Base-by-base conservation (phyloP, 768 basidiomycete genomes). In the Gymnopilus dilepis region DNA sequence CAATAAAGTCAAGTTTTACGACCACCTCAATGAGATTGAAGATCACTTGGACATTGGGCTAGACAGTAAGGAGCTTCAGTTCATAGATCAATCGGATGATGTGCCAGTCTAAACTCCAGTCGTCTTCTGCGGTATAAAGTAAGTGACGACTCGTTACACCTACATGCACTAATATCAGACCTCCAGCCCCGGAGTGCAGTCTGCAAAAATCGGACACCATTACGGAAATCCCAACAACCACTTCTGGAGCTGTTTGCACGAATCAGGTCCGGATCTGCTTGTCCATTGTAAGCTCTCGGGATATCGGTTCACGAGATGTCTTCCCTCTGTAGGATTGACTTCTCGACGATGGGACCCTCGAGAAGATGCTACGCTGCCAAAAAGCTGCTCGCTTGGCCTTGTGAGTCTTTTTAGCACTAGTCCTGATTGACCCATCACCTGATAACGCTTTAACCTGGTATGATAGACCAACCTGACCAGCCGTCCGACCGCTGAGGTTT, bases 121-220 rank as follows among this genome's bases (percentile, higher is more conserved):
- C 22, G 65, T 94, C 13, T 93, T 95, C 65, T 94, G 91, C 68
- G 93, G 94, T 7, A 92, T 95, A 51, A 95, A 94, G 92, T 92
- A 63, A 56, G 80, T 63, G 15, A 17, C 28, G 2, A 12, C 3
- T 4, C 24, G 11, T 50, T 17, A 11, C n/a, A 7, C 17, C 1
- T 8, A 9, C 5, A 3, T 48, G 33, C 19, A 1, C 26, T 33
- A 7, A 4, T 31, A 26, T 51, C 31, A 7, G 11, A 34, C 31
- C 6, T 21, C 15, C 15, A 92, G 89, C 67, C 90, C 90, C 2
- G 92, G 91, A 1, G 73, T 82, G 63, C 82, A 77, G 70, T 93
- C 92, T 0, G 87, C 90, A 0, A 79, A 80, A 59, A 78, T 80
- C 2, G 93, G 93, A 0, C 90, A 92, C 71, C 92, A 95, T 70